These are phyloP conservation scores for Phytophthora sp. DNA, from an alignment of 352 stramenopile species.

Conservation along the genomic window DNA sequence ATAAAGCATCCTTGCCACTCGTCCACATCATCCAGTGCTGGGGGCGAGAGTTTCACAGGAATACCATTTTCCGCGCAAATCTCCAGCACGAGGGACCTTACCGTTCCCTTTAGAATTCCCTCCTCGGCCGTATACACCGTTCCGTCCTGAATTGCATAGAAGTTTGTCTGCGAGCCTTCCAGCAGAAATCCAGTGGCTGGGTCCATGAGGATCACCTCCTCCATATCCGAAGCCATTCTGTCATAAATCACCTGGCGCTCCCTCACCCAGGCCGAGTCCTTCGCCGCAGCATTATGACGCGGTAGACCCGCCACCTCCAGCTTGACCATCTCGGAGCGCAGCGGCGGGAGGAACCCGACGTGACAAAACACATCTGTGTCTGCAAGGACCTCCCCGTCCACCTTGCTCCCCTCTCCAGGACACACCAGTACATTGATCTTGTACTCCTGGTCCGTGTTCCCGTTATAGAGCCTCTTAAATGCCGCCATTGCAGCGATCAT, in stretches of 20 bases:
- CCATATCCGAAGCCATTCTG: slow-evolving; percentile 60
- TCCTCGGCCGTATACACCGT: slow-evolving; percentile 70
- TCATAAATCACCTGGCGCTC: slow-evolving; percentile 83
- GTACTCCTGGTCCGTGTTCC: slow-evolving; percentile 67
- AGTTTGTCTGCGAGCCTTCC: slow-evolving; percentile 89
- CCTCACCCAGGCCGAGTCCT: slow-evolving; percentile 79
- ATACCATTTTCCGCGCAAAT: slow-evolving; percentile 61
- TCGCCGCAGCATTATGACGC: slow-evolving; percentile 74
- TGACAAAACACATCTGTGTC: slow-evolving; percentile 73
- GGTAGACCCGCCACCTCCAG: slow-evolving; percentile 70
- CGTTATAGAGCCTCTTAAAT: slow-evolving; percentile 55
- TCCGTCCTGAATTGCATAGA: slow-evolving; percentile 67
- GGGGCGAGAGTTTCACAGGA: slow-evolving; percentile 58
- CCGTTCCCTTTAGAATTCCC: slow-evolving; percentile 78
- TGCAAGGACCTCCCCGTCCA: slow-evolving; percentile 26
- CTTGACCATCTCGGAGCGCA: slow-evolving; percentile 70
- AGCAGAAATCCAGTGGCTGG: slow-evolving; percentile 56
- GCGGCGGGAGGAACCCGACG: slow-evolving; percentile 67
- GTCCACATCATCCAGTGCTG: slow-evolving; percentile 56
- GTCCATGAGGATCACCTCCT: slow-evolving; percentile 84
- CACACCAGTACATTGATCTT: slow-evolving; percentile 86
- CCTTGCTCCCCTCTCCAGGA: slow-evolving; percentile 27
- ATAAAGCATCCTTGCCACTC: slow-evolving; percentile 84
- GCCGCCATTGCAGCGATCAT: slow-evolving; percentile 70
- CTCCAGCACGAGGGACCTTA: slow-evolving; percentile 76